Evolutionary conservation across 257 asterid genomes (phyloP), one percentile per base, ranked within the genome.

Genomic region (Scutellaria galericulata): DNA sequence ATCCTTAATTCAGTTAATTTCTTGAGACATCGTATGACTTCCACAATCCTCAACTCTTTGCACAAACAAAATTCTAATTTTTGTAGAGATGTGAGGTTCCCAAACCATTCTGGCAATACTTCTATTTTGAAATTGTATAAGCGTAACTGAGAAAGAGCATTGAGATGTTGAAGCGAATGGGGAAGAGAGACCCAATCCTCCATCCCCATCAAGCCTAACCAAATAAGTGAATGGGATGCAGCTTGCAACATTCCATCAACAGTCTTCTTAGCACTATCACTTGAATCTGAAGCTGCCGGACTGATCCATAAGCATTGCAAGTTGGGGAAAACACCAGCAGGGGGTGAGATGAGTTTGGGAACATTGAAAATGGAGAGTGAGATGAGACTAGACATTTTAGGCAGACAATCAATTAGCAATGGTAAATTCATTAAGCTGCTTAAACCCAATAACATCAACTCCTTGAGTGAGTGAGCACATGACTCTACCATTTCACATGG

Each of bases 401-500:
- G 65, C 65, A 35, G 12, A 35, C 46, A 13, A n/a, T 35, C 51
- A 5, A n/a, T 15, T 61, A 61, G 7, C 7, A n/a, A n/a, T 39
- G 15, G 14, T 3, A 40, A n/a, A 39, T 40, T 61, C 13, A 2
- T 6, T 15, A 14, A 10, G 12, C 31, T 61, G 13, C 12, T n/a
- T 61, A 61, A 7, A 12, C 1, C 27, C 0, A 0, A 24, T 24
- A 2, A 24, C 27, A 0, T 1, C 1, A 24, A 2, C 27, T 1
- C 1, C 2, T 24, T 2, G 1, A 61, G 66, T 4, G 24, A 14
- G 7, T 31, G 48, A 2, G 50, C 63, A 10, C 63, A 24, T 27
- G 63, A 56, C 41, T 56, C 66, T 27, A 60, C 27, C 27, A 60
- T 60, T 61, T 61, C 50, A 14, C 50, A 39, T 2, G 66, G 46